Conservation (phyloP, 345 rosid species). For the Lepidium didymum region DNA sequence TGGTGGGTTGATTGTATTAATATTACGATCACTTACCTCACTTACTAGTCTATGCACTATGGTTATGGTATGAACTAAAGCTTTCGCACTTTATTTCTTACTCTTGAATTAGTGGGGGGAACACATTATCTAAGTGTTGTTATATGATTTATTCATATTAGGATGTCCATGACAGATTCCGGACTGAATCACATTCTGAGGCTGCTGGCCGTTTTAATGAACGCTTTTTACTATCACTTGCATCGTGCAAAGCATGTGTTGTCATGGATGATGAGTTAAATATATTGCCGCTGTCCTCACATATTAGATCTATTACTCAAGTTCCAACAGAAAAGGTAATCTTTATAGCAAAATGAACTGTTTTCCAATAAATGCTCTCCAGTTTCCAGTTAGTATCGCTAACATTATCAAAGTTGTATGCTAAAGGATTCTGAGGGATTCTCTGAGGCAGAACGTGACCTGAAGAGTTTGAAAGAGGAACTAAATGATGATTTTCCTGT, state of each 20-base stretch:
- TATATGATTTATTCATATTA: constrained; percentile 29
- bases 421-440: constrained; percentile 81
- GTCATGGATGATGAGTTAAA: constrained; percentile 97
- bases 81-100: neutral
- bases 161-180: constrained; percentile 97
- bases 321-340: constrained; percentile 61
- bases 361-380: neutral
- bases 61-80: constrained; percentile 69
- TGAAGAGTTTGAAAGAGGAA: constrained; percentile 81
- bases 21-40: constrained; percentile 73
- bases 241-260: constrained; percentile 86
- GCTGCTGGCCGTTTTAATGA: constrained; percentile 89
- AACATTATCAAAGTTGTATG: neutral
- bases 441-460: constrained; percentile 72
- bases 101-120: neutral
- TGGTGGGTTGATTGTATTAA: constrained; percentile 74
- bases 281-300: constrained; percentile 88
- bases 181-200: constrained; percentile 90
- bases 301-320: constrained; percentile 62
- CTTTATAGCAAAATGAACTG: neutral
- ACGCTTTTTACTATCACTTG: constrained; percentile 78
- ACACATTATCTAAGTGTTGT: neutral
- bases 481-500: constrained; percentile 81
- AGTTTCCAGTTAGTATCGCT: neutral
- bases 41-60: constrained; percentile 86